A percentile compares a stretch with the other conserved stretches of the same genome.
phyloP scores from a whole-genome alignment of 1,139 yeast species.

The Saccharomycopsis crataegensis region DNA sequence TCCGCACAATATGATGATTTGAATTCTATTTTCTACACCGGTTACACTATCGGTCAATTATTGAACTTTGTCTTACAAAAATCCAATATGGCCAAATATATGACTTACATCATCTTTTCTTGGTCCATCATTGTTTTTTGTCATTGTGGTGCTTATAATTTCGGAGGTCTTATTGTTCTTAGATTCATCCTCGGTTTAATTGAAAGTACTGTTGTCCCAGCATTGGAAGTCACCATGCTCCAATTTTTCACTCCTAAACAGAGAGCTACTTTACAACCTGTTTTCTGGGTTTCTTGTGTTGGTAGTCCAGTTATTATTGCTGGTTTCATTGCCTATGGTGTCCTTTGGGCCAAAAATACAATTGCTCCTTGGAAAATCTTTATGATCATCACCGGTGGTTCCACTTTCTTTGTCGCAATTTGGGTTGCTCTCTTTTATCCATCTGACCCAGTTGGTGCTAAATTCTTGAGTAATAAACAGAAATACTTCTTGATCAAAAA shows the following conservation, averaged over 20 bases:
- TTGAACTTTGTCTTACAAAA: conserved; percentile 32
- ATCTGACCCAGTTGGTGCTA: conserved; percentile 32
- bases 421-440: conserved; percentile 29
- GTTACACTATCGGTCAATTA: conserved; percentile 34
- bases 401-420: conserved; percentile 24
- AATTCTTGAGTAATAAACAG: conserved; percentile 29
- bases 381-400: conserved; percentile 27
- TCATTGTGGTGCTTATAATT: conserved; percentile 29
- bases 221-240: conserved; percentile 30
- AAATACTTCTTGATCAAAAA: conserved; percentile 32
- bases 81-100: conserved; percentile 29
- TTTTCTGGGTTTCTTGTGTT: conserved; percentile 32
- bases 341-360: conserved; percentile 25
- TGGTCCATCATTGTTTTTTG: conserved; percentile 30
- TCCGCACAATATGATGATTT: conserved; percentile 32
- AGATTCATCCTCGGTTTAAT: conserved; percentile 32
- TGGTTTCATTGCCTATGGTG: conserved; percentile 35
- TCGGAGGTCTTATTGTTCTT: conserved; percentile 30
- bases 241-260: conserved; percentile 32
- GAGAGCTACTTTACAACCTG: conserved; percentile 31
- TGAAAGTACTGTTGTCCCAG: conserved; percentile 32
- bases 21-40: conserved; percentile 39
- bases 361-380: conserved; percentile 26
- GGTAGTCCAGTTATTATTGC: conserved; percentile 31
- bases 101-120: conserved; percentile 26